Base-by-base conservation (phyloP, 768 basidiomycete genomes). In the Sarcodon aspratus region DNA sequence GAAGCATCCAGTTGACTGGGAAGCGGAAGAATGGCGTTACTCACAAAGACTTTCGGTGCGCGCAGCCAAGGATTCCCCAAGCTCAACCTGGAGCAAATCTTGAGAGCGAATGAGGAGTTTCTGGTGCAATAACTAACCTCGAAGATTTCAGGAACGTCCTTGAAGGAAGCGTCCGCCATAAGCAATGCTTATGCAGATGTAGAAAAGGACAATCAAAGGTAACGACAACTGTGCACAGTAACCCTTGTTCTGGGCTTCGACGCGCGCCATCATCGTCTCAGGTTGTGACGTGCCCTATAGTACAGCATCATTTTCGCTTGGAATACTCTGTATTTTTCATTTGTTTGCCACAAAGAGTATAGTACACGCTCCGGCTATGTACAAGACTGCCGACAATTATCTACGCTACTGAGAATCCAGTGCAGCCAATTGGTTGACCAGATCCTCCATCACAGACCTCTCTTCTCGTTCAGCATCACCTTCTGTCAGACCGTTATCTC, bases 71-170 rank as follows among this genome's bases (percentile, higher is more conserved):
- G 86, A 75, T 70, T 98, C 95, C 43, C 90, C 92, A 48, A 95
- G 75, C 57, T 95, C 91, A 50, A 90, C 83, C 85, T 89, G 54
- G 9, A 44, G 31, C 35, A 17, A 9, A 21, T 37, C 34, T 51
- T 63, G 33, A 58, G 50, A 37, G 51, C 10, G 45, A 9, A 38
- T 9, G 6, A 9, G 33, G 37, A 7, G 8, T 12, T 0, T 33
- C 8, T 7, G n/a, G 44, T 15, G 27, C 10, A 13, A 42, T 7
- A 1, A 47, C 76, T 46, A 46, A 92, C 94, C 77, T 98, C 96
- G 57, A 95, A 94, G 60, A 98, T 78, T 67, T 99, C 96, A 38
- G 95, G 94, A 47, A 97, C 78, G 66, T 99, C 94, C 65, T 87
- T 88, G 73, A 88, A 89, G 48, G 81, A 72, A 59, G 83, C 79